Conservation (phyloP, 257 asterid genomes). For the Jasminum sambac region DNA sequence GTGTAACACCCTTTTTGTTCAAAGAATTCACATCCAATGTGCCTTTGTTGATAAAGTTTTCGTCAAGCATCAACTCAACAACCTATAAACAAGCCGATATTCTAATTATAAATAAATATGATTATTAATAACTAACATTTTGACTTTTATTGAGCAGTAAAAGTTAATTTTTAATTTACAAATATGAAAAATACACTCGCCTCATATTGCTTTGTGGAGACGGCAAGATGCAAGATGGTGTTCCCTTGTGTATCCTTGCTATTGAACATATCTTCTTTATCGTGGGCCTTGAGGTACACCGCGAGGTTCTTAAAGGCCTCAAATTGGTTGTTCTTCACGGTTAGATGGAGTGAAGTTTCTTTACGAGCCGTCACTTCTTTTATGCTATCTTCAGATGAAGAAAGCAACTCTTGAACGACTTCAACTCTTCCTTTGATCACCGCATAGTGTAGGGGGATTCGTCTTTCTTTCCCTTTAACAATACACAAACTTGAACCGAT, state of each 20-base stretch:
- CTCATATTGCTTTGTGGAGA: slow-evolving; percentile 50
- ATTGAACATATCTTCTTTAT: slow-evolving; percentile 29
- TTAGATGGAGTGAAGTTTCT: slow-evolving; percentile 39
- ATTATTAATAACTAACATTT: background rate
- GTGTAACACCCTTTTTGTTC: slow-evolving; percentile 46
- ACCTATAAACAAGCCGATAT: slow-evolving; percentile 26
- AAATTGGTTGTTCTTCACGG: slow-evolving; percentile 32
- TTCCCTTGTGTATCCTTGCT: slow-evolving; percentile 42
- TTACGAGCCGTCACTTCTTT: slow-evolving; percentile 36
- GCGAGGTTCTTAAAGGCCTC: slow-evolving; percentile 32
- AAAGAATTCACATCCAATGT: slow-evolving; percentile 39
- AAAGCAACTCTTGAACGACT: slow-evolving; percentile 29
- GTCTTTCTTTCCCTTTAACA: slow-evolving; percentile 33
- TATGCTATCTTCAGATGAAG: slow-evolving; percentile 23
- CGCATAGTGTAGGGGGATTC: slow-evolving; percentile 46
- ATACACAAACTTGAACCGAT: slow-evolving; percentile 30
- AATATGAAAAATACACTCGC: slow-evolving; percentile 14
- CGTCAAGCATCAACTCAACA: slow-evolving; percentile 39
- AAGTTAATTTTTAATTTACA: background rate
- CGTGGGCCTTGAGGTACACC: background rate
- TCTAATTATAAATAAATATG: background rate
- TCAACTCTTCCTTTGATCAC: slow-evolving; percentile 31
- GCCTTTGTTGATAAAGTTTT: slow-evolving; percentile 19
- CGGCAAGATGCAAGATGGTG: slow-evolving; percentile 54
- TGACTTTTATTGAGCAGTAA: too few relatives aligned